These are phyloP conservation scores for Nakazawaea wyomingensis DNA, from an alignment of 805 yeast species.

Conservation along the genomic window DNA sequence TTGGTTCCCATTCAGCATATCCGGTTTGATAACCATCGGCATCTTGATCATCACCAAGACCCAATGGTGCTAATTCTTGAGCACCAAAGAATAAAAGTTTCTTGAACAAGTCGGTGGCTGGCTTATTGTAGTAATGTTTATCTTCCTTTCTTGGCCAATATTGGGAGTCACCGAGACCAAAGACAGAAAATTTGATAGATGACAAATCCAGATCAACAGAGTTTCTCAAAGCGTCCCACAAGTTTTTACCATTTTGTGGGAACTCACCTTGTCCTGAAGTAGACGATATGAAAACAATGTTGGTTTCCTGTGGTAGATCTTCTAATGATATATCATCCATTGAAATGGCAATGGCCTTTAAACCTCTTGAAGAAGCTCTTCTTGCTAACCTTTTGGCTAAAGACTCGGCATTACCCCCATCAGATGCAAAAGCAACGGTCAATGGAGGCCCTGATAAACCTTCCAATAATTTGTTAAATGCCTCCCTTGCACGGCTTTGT, in stretches of 20 bases:
- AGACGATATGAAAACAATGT: constrained; percentile 63
- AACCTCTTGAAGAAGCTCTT: constrained; percentile 76
- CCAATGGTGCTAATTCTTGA: constrained; percentile 64
- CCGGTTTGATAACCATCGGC: constrained; percentile 94
- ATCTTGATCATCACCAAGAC: constrained; percentile 95
- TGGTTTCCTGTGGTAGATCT: constrained; percentile 65
- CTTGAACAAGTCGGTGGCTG: constrained; percentile 66
- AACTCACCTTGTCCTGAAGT: constrained; percentile 87
- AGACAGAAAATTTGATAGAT: constrained; percentile 51
- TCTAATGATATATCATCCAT: constrained; percentile 72
- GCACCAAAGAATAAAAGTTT: constrained; percentile 71
- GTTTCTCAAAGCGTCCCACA: constrained; percentile 68
- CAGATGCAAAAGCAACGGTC: constrained; percentile 82
- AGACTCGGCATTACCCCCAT: constrained; percentile 83
- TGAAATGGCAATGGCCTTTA: constrained; percentile 58
- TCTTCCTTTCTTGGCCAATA: constrained; percentile 99
- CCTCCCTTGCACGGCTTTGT: constrained; percentile 64
- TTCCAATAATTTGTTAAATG: constrained; percentile 71
- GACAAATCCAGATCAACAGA: constrained; percentile 63
- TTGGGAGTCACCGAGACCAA: constrained; percentile 76
- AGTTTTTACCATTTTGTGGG: constrained; percentile 73
- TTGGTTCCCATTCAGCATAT: constrained; percentile 81
- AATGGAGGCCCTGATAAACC: constrained; percentile 92
- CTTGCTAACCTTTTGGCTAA: constrained; percentile 75
- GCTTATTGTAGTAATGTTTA: constrained; percentile 89